phyloP scores from a whole-genome alignment of 108 stramenopile species.

The Mayamaea pseudoterrestris region DNA sequence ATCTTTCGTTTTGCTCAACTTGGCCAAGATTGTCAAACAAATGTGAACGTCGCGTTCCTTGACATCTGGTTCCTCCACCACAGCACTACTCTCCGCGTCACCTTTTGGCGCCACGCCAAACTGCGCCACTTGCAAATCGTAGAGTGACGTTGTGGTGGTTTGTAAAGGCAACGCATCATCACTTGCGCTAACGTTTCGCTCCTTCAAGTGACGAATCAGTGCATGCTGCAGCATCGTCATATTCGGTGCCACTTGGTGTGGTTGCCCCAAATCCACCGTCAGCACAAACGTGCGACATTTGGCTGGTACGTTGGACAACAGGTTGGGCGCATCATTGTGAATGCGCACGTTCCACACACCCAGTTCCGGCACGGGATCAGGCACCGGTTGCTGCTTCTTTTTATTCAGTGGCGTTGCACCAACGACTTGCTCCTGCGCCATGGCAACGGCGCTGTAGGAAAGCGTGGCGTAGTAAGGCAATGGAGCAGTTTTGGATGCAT shows the following conservation, averaged over 20 bases:
- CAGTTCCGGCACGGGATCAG: constrained; percentile 28
- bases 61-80: constrained; percentile 3
- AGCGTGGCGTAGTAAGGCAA: constrained; percentile 17
- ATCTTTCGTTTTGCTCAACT: constrained; percentile 5
- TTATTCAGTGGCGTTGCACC: constrained; percentile 9
- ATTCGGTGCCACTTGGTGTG: constrained; percentile 27
- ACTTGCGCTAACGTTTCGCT: background rate
- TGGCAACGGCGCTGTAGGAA: constrained; percentile 64
- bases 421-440: no score
- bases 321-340: background rate
- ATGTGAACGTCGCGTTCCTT: constrained; percentile 13
- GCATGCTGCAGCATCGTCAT: constrained; percentile 23
- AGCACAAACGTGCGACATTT: constrained; percentile 7
- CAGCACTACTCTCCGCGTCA: background rate
- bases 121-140: constrained; percentile 21
- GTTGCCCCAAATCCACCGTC: constrained; percentile 36
- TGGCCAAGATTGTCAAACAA: constrained; percentile 22
- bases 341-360: constrained; percentile 60
- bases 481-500: constrained; percentile 5
- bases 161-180: background rate
- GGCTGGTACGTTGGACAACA: constrained; percentile 2
- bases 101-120: constrained; percentile 37
- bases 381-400: constrained; percentile 17
- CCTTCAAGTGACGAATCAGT: constrained; percentile 25
- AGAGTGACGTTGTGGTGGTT: constrained; percentile 24